A percentile compares a stretch with the other conserved stretches of the same genome.
Evolutionary conservation across 768 basidiomycete species (phyloP).

Genomic region (Boletus sp.): DNA sequence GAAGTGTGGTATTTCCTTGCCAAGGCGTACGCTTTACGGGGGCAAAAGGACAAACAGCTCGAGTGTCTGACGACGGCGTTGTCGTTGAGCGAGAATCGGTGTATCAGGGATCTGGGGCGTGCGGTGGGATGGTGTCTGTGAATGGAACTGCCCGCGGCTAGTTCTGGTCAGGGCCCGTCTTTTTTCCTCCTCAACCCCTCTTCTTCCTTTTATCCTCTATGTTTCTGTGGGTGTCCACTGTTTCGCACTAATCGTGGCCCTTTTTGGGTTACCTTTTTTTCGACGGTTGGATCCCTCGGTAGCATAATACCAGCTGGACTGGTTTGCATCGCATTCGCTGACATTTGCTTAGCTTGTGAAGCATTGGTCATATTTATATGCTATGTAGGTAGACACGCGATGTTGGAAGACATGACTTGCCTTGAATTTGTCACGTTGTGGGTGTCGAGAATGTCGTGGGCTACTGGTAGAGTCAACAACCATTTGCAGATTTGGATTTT

Average conservation of each 20-base stretch:
- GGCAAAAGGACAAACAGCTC: slow-evolving; percentile 62
- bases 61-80: slow-evolving; percentile 75
- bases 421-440: no score
- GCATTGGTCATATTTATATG: neutral
- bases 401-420: neutral
- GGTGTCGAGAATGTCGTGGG: no score
- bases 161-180: neutral
- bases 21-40: slow-evolving; percentile 74
- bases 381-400: neutral
- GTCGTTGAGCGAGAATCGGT: slow-evolving; percentile 54
- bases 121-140: slow-evolving; percentile 70
- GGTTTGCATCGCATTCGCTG: neutral
- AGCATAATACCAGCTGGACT: neutral
- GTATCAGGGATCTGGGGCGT: slow-evolving; percentile 57
- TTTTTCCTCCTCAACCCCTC: neutral
- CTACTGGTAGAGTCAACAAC: no score
- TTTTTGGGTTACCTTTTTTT: neutral
- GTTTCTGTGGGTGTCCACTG: neutral
- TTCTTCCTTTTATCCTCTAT: neutral
- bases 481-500: no score
- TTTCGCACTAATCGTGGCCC: neutral
- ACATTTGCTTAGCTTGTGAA: neutral
- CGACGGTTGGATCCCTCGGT: neutral
- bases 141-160: neutral
- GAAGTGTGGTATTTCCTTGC: slow-evolving; percentile 95